phyloP scores from a whole-genome alignment of 352 stramenopile species.

The Phytopythium cucurbitacearum region DNA sequence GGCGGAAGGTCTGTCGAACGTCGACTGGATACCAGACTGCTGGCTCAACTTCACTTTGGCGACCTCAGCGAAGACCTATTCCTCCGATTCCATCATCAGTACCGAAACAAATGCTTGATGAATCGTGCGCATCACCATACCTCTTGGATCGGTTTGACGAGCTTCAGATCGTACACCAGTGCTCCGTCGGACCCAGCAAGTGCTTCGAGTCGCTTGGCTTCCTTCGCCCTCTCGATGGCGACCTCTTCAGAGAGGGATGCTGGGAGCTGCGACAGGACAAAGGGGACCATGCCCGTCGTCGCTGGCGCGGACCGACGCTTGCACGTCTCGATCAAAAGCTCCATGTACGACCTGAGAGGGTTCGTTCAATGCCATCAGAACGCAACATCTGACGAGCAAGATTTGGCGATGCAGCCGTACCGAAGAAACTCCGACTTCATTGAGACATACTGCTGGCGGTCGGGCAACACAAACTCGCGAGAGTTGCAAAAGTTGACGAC shows the following conservation, averaged over 20 bases:
- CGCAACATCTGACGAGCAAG: background rate
- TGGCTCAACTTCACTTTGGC: background rate
- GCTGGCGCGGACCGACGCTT: slow-evolving; percentile 90
- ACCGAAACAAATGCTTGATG: background rate
- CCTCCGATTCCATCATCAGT: slow-evolving; percentile 2
- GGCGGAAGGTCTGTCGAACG: background rate
- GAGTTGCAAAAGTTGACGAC: slow-evolving; percentile 92
- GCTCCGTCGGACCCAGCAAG: slow-evolving; percentile 90
- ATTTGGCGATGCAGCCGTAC: slow-evolving; percentile 9
- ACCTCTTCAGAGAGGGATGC: slow-evolving; percentile 44
- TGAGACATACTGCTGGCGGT: slow-evolving; percentile 80
- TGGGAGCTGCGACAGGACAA: slow-evolving; percentile 91
- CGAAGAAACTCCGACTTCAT: slow-evolving; percentile 66
- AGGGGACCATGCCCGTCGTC: slow-evolving; percentile 95
- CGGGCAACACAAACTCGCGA: slow-evolving; percentile 83
- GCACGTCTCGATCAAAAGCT: slow-evolving; percentile 92
- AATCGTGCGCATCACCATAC: slow-evolving; percentile 9
- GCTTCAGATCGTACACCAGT: slow-evolving; percentile 90
- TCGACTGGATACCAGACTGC: background rate
- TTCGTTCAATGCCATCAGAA: slow-evolving; percentile 1
- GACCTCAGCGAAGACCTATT: slow-evolving; percentile 10
- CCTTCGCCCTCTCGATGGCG: slow-evolving; percentile 72
- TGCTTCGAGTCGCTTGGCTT: slow-evolving; percentile 87
- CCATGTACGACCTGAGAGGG: slow-evolving; percentile 78
- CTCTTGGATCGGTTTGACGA: slow-evolving; percentile 69